Evolutionary conservation across 768 basidiomycete species (phyloP).

Genomic region (Tricholoma sp.): DNA sequence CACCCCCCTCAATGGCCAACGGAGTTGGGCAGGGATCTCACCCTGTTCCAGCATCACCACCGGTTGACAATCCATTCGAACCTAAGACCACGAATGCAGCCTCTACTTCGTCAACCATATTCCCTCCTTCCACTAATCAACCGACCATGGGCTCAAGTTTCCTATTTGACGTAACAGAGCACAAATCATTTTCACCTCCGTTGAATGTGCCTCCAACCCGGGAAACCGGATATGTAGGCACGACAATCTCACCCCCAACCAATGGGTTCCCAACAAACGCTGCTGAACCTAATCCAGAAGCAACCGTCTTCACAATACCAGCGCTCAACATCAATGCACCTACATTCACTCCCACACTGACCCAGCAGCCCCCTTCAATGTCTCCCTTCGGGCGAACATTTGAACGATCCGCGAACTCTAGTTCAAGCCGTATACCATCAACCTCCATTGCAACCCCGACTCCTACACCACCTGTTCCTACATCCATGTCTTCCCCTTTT

Average conservation of each 20-base stretch:
- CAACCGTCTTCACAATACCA: not conserved
- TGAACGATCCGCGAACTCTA: conserved; percentile 11
- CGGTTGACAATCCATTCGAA: not conserved
- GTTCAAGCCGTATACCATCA: conserved; percentile 10
- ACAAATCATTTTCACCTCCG: not conserved
- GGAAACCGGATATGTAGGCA: not conserved
- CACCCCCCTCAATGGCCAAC: not conserved
- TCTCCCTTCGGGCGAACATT: conserved; percentile 3
- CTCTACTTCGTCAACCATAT: not conserved
- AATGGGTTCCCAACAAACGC: not conserved
- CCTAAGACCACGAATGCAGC: not conserved
- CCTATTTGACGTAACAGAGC: not conserved
- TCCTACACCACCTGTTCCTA: conserved; percentile 11
- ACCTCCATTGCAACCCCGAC: conserved; percentile 8
- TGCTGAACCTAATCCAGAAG: not conserved
- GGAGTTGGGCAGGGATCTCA: not conserved
- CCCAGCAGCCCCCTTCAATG: conserved; percentile 2
- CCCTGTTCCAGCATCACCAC: not conserved
- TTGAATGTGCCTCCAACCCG: not conserved
- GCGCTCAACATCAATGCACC: conserved; percentile 17
- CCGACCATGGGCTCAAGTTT: not conserved
- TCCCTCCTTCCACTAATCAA: not conserved
- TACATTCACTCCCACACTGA: conserved; percentile 18
- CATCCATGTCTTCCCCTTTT: conserved; percentile 4
- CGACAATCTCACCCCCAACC: not conserved